Percentiles rank a stretch among this genome's conserved stretches.
phyloP scores from a whole-genome alignment of 2,329 filamentous ascomycete species.

The Fusarium sp. region DNA sequence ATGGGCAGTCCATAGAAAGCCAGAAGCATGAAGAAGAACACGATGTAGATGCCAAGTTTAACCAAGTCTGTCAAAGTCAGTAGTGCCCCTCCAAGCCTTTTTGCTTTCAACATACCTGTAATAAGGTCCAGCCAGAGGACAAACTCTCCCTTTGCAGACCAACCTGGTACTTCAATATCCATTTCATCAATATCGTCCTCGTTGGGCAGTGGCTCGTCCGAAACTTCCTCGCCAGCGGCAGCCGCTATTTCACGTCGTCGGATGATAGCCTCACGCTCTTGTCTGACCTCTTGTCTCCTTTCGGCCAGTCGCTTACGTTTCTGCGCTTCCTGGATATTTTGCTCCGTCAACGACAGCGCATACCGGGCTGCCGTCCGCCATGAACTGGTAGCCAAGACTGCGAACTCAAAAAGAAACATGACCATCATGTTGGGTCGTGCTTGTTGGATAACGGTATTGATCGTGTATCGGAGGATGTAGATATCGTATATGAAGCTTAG shows the following conservation, averaged over 20 bases:
- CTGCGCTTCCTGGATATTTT: conserved; percentile 78
- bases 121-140: conserved; percentile 87
- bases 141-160: conserved; percentile 96
- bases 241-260: conserved; percentile 60
- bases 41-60: conserved; percentile 87
- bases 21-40: conserved; percentile 93
- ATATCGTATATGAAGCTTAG: conserved; percentile 83
- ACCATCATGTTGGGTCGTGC: conserved; percentile 99
- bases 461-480: conserved; percentile 82
- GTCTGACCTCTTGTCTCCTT: conserved; percentile 73
- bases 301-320: conserved; percentile 74
- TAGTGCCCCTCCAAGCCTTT: conserved; percentile 17
- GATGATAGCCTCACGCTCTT: conserved; percentile 63
- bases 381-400: conserved; percentile 83
- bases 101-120: conserved; percentile 67
- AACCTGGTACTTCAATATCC: conserved; percentile 93
- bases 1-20: conserved; percentile 95
- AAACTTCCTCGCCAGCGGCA: conserved; percentile 68
- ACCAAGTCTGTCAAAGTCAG: conserved; percentile 74
- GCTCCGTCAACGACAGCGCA: conserved; percentile 79
- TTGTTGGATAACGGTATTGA: conserved; percentile 84
- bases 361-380: conserved; percentile 84
- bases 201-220: conserved; percentile 62
- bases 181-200: conserved; percentile 88
- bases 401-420: conserved; percentile 99